These are phyloP conservation scores for Phytophthora foliorum DNA, from an alignment of 352 stramenopile species.

Conservation along the genomic window DNA sequence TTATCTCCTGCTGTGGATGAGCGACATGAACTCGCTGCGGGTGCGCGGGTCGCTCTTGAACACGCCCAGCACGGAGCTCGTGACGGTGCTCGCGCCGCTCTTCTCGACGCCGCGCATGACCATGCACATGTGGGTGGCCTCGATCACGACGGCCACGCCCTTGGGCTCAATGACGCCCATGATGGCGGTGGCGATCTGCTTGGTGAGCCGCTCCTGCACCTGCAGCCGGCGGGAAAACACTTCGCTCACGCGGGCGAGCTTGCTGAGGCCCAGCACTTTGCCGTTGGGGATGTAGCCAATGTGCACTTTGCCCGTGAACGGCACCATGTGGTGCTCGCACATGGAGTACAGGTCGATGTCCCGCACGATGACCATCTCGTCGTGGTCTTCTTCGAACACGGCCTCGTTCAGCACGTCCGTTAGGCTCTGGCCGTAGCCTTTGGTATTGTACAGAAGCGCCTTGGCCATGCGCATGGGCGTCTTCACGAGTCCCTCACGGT, in stretches of 20 bases:
- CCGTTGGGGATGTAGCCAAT: constrained; percentile 96
- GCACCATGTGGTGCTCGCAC: constrained; percentile 99
- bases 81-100: constrained; percentile 96
- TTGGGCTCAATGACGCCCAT: constrained; percentile 97
- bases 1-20: constrained; percentile 86
- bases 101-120: constrained; percentile 99
- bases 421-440: constrained; percentile 94
- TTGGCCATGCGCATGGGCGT: constrained; percentile 98
- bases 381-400: constrained; percentile 98
- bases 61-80: constrained; percentile 96
- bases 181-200: constrained; percentile 99
- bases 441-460: constrained; percentile 96
- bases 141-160: constrained; percentile 98
- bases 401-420: constrained; percentile 95
- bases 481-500: constrained; percentile 95
- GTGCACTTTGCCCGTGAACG: constrained; percentile 98
- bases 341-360: constrained; percentile 99
- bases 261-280: constrained; percentile 98
- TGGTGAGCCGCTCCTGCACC: constrained; percentile 99
- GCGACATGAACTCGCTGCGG: constrained; percentile 90
- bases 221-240: constrained; percentile 97
- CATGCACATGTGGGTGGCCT: constrained; percentile 99
- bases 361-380: constrained; percentile 99
- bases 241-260: constrained; percentile 98
- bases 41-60: constrained; percentile 96